Evolutionary conservation across 139 green algal genomes (phyloP), one percentile per base, ranked within the genome.

Genomic region (Chlorella sp.): DNA sequence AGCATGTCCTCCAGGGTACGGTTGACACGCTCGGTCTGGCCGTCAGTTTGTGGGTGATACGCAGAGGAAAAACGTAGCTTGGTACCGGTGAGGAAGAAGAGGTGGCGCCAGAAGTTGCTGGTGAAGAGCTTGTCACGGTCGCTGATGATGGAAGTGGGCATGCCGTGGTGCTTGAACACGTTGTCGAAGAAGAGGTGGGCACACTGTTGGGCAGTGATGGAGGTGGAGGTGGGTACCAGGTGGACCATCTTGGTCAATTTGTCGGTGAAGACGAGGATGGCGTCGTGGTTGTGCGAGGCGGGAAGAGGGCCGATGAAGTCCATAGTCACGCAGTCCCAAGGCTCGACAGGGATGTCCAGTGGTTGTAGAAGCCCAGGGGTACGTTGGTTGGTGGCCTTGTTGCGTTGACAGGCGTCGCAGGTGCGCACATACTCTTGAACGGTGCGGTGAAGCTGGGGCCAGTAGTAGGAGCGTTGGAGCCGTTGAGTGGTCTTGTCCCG

Each of bases 31-130:
- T 94, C 89, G 5, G 84, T 91, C 30, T 91, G 87, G 5, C 87
- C 88, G 73, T 92, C 84, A 23, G 82, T 88, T 36, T 91, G 60
- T 2, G 86, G 82, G 50, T 93, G 86, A 51, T 84, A 85, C 0
- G 84, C 75, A 14, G 83, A 87, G 35, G 80, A 87, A 27, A 91
- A 76, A 0, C 31, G 51, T 1, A 84, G 67, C 14, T 81, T 70
- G 1, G 78, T 88, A 17, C 77, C 81, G 1, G 83, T 23, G 0
- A 76, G n/a, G 2, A 64, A 14, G n/a, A 68, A 82, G 5, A 89
- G 35, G 3, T 62, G 24, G 42, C 62, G 31, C 75, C 77, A 91
- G 31, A 91, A 89, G 3, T 68, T 49, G 29, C 42, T 72, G 0
- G 55, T 73, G 67, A 93, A 93, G 3, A 62, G 36, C 0, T 70